Conservation (phyloP, 345 rosid species). For the Dovyalis caffra region DNA sequence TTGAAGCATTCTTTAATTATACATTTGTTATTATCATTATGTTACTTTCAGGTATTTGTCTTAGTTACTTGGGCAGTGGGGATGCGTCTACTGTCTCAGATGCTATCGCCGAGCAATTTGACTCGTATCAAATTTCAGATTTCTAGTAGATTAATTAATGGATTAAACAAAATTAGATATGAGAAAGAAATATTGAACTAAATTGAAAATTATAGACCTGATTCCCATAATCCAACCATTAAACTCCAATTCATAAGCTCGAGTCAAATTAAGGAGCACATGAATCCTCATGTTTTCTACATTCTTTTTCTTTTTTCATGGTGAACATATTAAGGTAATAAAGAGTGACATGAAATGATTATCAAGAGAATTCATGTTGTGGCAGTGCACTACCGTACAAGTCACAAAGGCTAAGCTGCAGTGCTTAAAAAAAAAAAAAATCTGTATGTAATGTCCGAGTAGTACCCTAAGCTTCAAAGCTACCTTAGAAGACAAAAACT, state of each 20-base stretch:
- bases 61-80: background rate
- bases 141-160: background rate
- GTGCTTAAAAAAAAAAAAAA: background rate
- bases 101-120: background rate
- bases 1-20: too few relatives aligned
- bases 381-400: background rate
- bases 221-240: background rate
- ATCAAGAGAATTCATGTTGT: background rate
- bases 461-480: background rate
- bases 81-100: background rate
- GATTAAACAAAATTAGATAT: background rate
- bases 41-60: background rate
- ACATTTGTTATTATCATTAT: too few relatives aligned
- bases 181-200: background rate
- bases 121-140: background rate
- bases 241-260: background rate
- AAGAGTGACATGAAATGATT: background rate
- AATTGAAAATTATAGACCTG: background rate
- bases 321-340: background rate
- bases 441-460: background rate
- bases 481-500: background rate
- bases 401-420: background rate
- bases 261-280: background rate
- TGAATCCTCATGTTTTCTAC: background rate
- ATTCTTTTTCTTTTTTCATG: background rate